Base-by-base conservation (phyloP, 805 yeast species). In the Wickerhamomyces chaumierensis region DNA sequence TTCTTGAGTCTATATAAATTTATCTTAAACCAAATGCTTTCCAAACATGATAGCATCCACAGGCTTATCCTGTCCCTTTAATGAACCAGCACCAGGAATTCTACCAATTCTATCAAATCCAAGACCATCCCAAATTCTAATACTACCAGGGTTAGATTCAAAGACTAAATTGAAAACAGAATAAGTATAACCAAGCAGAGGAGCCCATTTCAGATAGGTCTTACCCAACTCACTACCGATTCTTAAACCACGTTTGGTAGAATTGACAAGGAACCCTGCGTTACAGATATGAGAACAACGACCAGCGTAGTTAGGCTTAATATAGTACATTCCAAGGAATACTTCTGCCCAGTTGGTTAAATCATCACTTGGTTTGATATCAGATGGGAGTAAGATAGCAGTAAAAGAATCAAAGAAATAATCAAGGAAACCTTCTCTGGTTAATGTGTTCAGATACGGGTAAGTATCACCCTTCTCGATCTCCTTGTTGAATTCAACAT, bases 161-260 rank as follows among this genome's bases (percentile, higher is more conserved):
- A 80, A 88, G 1, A 88, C 97, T 36, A 88, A 66, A 57, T 88
- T 88, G 67, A 83, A 88, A 13, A 88, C 90, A 6, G 90, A 79
- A 51, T 84, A 84, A 5, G 69, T 73, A 58, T 80, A 88, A 0
- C 95, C 95, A 25, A 88, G 60, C 36, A 67, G 51, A 0, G 94
- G 88, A 0, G 92, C 96, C 74, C 80, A 76, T 37, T 60, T 54
- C 34, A 86, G 53, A 53, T 83, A 88, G 33, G 69, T 61, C 40
- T 62, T 61, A 5, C 94, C 96, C 52, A 88, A 52, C n/a, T 69
- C 69, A 28, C 61, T 66, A 2, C 95, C 96, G 14, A 84, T 58
- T 9, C 81, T 79, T 35, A 66, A 56, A 0, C 94, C 92, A 44
- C 96, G 68, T 19, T 62, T 61, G 0, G 45, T 45, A 8, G 66